phyloP scores from a whole-genome alignment of 176 grass and related monocot genomes.

The Paspalum vaginatum region DNA sequence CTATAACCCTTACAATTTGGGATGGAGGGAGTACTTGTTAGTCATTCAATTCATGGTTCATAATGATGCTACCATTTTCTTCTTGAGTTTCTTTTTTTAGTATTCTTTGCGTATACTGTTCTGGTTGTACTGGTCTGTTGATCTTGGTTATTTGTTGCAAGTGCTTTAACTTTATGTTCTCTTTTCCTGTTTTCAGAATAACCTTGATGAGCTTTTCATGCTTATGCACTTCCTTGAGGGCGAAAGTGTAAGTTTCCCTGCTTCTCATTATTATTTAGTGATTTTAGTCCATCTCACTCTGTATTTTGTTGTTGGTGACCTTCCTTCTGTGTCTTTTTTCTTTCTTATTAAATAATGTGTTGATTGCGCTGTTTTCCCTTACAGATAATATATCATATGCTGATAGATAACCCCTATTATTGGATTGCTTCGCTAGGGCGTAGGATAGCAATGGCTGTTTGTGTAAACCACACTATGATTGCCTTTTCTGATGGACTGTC shows the following conservation, averaged over 20 bases:
- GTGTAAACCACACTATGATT: neutral
- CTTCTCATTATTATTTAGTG: constrained; percentile 31
- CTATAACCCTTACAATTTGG: too few relatives aligned
- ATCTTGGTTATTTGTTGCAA: neutral
- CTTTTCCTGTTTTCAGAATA: constrained; percentile 70
- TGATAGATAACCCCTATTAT: constrained; percentile 13
- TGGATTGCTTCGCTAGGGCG: neutral
- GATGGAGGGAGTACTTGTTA: too few relatives aligned
- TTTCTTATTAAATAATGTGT: constrained; percentile 17
- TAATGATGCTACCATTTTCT: neutral
- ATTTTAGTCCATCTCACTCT: constrained; percentile 27
- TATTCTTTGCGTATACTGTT: neutral
- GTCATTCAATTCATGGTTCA: constrained; percentile 23
- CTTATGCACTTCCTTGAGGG: constrained; percentile 99
- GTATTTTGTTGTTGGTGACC: constrained; percentile 13
- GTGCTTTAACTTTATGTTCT: constrained; percentile 41
- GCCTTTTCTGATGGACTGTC: neutral
- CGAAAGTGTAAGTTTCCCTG: constrained; percentile 75
- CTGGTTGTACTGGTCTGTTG: constrained; percentile 28
- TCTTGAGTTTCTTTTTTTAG: neutral
- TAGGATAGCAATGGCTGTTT: neutral
- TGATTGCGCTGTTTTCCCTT: neutral
- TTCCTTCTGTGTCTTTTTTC: neutral
- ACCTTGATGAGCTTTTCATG: constrained; percentile 99
- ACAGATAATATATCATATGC: constrained; percentile 7